A percentile compares a stretch with the other conserved stretches of the same genome.
These are phyloP conservation scores for Elaeagnus macrophylla DNA, from an alignment of 306 rosid genomes.

Conservation along the genomic window DNA sequence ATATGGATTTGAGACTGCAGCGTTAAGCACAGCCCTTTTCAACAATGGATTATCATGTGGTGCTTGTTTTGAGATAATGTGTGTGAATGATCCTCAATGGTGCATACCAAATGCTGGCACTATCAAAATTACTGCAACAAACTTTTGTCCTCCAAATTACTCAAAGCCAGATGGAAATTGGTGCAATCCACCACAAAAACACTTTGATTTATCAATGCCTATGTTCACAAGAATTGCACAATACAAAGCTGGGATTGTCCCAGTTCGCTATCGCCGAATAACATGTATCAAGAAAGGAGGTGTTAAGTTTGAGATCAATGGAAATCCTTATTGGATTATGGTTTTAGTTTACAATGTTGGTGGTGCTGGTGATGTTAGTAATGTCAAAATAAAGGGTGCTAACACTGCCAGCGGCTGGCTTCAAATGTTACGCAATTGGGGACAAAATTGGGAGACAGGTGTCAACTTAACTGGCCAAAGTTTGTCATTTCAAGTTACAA, in stretches of 20 bases:
- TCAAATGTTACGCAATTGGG: conserved; percentile 52
- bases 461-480: conserved; percentile 27
- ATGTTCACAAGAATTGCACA: conserved; percentile 46
- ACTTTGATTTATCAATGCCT: conserved; percentile 51
- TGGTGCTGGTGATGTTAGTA: conserved; percentile 37
- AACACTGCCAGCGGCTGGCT: conserved; percentile 22
- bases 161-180: conserved; percentile 18
- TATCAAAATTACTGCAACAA: conserved; percentile 46
- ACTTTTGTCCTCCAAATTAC: conserved; percentile 61
- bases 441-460: conserved; percentile 37
- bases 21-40: conserved; percentile 53
- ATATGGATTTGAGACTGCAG: conserved; percentile 52
- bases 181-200: conserved; percentile 68
- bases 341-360: conserved; percentile 46
- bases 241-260: conserved; percentile 44
- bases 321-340: conserved; percentile 36
- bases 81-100: conserved; percentile 43
- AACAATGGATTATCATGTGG: conserved; percentile 51
- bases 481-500: conserved; percentile 41
- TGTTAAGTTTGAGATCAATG: conserved; percentile 39
- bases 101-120: conserved; percentile 23
- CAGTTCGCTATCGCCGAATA: conserved; percentile 32
- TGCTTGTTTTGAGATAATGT: conserved; percentile 46
- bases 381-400: conserved; percentile 33
- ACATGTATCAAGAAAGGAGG: conserved; percentile 38